Percentiles rank a stretch among this genome's conserved stretches.
Evolutionary conservation across 345 rosid species (phyloP).

Genomic region (Gossypium ekmanianum): DNA sequence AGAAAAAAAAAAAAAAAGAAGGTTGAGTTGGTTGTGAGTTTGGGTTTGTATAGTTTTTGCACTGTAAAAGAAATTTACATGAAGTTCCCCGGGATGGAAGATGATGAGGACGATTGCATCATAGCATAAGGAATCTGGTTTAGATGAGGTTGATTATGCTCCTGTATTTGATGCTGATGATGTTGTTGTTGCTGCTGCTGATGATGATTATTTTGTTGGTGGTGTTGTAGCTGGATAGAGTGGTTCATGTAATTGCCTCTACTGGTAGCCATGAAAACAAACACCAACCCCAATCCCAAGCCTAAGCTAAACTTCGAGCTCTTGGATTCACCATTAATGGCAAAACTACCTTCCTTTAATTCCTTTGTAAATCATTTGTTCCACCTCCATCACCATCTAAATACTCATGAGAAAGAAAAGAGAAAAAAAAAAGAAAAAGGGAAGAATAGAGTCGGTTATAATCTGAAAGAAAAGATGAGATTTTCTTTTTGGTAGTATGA

Average conservation of each 20-base stretch:
- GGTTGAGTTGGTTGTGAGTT: neutral
- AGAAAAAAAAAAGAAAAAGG: slow-evolving; percentile 8
- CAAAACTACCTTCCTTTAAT: slow-evolving; percentile 30
- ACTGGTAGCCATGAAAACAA: slow-evolving; percentile 41
- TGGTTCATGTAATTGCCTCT: slow-evolving; percentile 33
- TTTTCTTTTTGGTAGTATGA: slow-evolving; percentile 20
- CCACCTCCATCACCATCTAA: slow-evolving; percentile 16
- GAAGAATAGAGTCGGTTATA: slow-evolving; percentile 33
- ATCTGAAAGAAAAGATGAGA: neutral
- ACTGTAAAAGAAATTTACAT: slow-evolving; percentile 38
- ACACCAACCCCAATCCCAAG: slow-evolving; percentile 8
- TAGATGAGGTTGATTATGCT: slow-evolving; percentile 40
- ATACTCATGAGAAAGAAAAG: neutral
- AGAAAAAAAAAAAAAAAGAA: neutral
- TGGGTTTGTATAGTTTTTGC: neutral
- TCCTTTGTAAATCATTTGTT: slow-evolving; percentile 32
- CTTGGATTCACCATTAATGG: slow-evolving; percentile 38
- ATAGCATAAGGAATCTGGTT: slow-evolving; percentile 48
- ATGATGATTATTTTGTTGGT: slow-evolving; percentile 18
- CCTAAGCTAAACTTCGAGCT: slow-evolving; percentile 13
- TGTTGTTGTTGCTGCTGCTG: slow-evolving; percentile 23
- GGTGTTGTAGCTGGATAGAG: slow-evolving; percentile 21
- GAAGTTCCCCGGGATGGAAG: slow-evolving; percentile 54
- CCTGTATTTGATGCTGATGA: slow-evolving; percentile 22
- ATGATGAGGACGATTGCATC: slow-evolving; percentile 46